Evolutionary conservation across 2,329 filamentous ascomycete species (phyloP), one percentile per base, ranked within the genome.

Genomic region (Xylaria sp.): DNA sequence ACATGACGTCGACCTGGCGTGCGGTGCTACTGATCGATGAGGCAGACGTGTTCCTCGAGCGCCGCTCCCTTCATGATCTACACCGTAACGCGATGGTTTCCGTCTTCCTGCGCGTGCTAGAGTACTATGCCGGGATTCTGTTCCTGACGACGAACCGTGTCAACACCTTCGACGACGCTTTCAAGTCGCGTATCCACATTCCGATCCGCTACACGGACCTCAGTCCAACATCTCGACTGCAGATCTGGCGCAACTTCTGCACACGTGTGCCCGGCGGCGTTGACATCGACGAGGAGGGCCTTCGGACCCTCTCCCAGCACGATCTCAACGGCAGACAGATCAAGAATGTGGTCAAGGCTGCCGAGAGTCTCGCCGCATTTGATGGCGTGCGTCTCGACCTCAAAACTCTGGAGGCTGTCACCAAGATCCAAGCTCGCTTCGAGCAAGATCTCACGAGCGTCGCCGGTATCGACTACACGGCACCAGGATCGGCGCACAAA

Each of bases 1-100:
- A 83, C 57, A 78, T 85, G 34, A 81, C 83, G 4, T 76, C 78
- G 0, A 79, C 79, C 1, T 85, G 83, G 80, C 78, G 77, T 23
- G 78, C 79, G 0, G 76, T 81, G 2, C 73, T 81, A 0, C 73
- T 81, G 0, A 76, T 80, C 52, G 77, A 80, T 62, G 79, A 81
- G 59, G 76, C 75, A 7, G 79, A 81, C 66, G 71, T 79, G 13
- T 80, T 77, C 66, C 69, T 80, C 2, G 82, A 84, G 71, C 73
- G 78, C 51, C 81, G 83, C 1, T 69, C 65, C 15, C 37, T 63
- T 2, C 59, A 65, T 44, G 68, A 74, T 55, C 25, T 75, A 9
- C 65, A 72, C 10, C 71, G 69, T 48, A 76, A 76, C 39, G 69
- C 69, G 7, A 70, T 76, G 67, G 72, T 74, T 55, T 76, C 34